These are phyloP conservation scores for Nelumbo lutea DNA, from an alignment of 164 flowering plant genomes.

Conservation along the genomic window DNA sequence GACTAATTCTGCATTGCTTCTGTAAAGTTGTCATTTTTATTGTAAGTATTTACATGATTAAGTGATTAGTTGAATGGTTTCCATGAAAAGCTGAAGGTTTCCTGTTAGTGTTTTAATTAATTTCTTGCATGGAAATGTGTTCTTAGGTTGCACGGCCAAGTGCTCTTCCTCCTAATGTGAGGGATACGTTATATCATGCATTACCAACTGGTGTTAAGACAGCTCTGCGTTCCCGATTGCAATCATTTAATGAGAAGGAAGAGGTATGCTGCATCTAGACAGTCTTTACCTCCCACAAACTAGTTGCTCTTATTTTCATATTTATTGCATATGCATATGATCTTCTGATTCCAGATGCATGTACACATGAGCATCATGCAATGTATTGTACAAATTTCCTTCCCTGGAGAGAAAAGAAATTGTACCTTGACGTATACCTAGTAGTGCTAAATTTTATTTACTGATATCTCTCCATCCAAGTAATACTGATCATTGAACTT, in stretches of 20 bases:
- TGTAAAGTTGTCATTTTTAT: background rate
- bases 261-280: slow-evolving; percentile 31
- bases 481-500: too few species aligned
- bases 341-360: too few species aligned
- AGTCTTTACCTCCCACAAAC: background rate
- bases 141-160: slow-evolving; percentile 62
- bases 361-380: too few species aligned
- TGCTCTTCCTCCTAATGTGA: slow-evolving; percentile 56
- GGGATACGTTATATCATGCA: slow-evolving; percentile 57
- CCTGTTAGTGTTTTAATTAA: background rate
- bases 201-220: slow-evolving; percentile 56
- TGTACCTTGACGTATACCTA: too few species aligned
- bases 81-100: background rate
- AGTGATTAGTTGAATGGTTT: background rate
- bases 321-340: background rate
- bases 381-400: too few species aligned
- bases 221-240: slow-evolving; percentile 47
- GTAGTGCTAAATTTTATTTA: too few species aligned
- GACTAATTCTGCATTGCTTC: background rate
- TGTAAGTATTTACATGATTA: background rate
- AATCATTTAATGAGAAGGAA: slow-evolving; percentile 30
- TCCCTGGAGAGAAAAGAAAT: too few species aligned
- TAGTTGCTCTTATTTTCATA: background rate
- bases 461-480: too few species aligned
- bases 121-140: background rate